phyloP scores from a whole-genome alignment of 805 yeast genomes.

The Wickerhamiella allomyrinae region DNA sequence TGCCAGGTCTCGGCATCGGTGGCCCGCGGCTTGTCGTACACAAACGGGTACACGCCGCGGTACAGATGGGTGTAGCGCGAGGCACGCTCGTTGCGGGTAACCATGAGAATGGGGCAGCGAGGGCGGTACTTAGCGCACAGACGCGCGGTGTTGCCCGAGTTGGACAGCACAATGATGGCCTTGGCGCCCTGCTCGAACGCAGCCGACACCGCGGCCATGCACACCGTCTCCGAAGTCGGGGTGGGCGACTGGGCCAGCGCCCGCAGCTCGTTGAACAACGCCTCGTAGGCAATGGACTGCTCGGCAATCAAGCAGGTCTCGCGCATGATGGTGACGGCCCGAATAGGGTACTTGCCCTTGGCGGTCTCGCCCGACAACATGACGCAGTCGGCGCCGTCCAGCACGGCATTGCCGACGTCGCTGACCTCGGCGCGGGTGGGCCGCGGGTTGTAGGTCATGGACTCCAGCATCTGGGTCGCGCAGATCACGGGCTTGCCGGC shows the following conservation, averaged over 20 bases:
- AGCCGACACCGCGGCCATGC: conserved; percentile 93
- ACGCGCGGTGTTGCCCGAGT: conserved; percentile 92
- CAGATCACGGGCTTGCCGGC: conserved; percentile 99
- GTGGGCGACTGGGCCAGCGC: conserved; percentile 76
- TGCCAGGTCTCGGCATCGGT: conserved; percentile 65
- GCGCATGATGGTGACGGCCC: conserved; percentile 98
- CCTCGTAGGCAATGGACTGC: conserved; percentile 82
- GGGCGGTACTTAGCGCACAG: conserved; percentile 96
- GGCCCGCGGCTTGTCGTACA: conserved; percentile 49
- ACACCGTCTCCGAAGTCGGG: conserved; percentile 89
- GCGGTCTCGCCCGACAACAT: conserved; percentile 99
- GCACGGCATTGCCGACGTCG: conserved; percentile 97
- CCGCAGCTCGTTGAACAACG: conserved; percentile 76
- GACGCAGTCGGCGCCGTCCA: conserved; percentile 99
- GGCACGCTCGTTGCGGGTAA: conserved; percentile 84
- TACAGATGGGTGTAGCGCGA: conserved; percentile 93
- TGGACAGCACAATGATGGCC: conserved; percentile 92
- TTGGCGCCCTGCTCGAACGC: conserved; percentile 91
- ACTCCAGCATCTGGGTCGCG: conserved; percentile 99
- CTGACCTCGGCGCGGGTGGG: conserved; percentile 99
- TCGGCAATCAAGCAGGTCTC: conserved; percentile 94
- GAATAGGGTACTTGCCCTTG: conserved; percentile 95
- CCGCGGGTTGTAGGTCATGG: conserved; percentile 99
- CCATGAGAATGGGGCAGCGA: conserved; percentile 91
- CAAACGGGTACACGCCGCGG: conserved; percentile 98